Conservation (phyloP, 768 basidiomycete genomes). For the Auriscalpium microsporum region DNA sequence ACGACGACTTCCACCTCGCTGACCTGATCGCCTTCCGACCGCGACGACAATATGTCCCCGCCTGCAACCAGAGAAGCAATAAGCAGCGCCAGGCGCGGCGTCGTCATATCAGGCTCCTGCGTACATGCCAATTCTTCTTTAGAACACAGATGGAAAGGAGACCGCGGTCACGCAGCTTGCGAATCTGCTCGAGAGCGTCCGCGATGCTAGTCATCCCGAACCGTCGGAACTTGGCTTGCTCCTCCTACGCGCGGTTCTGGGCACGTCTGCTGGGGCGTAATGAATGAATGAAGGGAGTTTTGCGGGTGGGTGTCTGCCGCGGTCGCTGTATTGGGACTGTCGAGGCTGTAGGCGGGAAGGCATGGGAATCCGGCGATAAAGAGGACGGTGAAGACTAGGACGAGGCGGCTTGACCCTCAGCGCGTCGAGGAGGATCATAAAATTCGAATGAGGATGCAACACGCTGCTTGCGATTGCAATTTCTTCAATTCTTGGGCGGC, state of each 20-base stretch:
- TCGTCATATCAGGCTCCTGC: slow-evolving; percentile 61
- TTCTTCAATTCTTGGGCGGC: slow-evolving; percentile 22
- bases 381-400: too few relatives aligned
- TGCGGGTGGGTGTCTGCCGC: slow-evolving; percentile 24
- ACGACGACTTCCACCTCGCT: slow-evolving; percentile 77
- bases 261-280: slow-evolving; percentile 21
- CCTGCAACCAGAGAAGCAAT: slow-evolving; percentile 80
- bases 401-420: too few relatives aligned
- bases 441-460: slow-evolving; percentile 23
- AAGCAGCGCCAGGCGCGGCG: slow-evolving; percentile 59
- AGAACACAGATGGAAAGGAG: slow-evolving; percentile 13
- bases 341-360: not conserved
- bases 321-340: slow-evolving; percentile 8
- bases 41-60: slow-evolving; percentile 59
- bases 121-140: not conserved
- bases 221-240: slow-evolving; percentile 56
- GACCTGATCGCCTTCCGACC: slow-evolving; percentile 24
- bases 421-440: too few relatives aligned
- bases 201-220: slow-evolving; percentile 85
- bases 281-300: slow-evolving; percentile 53
- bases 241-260: slow-evolving; percentile 30
- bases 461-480: slow-evolving; percentile 27
- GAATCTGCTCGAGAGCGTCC: slow-evolving; percentile 77
- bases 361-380: too few relatives aligned
- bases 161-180: slow-evolving; percentile 45